Base-by-base conservation (phyloP, 2,329 filamentous ascomycete genomes). In the Monilinia laxa region DNA sequence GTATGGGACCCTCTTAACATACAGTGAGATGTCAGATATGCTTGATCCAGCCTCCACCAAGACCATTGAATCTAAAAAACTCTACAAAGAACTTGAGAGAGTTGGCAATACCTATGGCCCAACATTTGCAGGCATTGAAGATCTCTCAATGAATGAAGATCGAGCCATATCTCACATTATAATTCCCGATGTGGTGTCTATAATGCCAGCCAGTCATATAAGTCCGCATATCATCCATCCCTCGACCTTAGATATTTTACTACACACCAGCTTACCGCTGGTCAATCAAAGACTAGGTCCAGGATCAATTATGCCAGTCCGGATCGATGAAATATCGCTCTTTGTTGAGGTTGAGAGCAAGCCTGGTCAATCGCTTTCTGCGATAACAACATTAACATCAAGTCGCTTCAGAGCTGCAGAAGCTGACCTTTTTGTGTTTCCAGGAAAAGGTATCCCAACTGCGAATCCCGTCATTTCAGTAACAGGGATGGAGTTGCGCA, bases 191-290 rank as follows among this genome's bases (percentile, higher is more conserved):
- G 38, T 42, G 38, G 20, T 68, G 7, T 66, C 69, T 23, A 64
- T 69, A 4, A 79, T 78, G 77, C 76, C 77, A 25, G 73, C 75
- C 47, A 69, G 70, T 2, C 76, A 72, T 67, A 67, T 75, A 40
- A 65, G 69, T 67, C 77, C 80, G 4, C 83, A 86, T 69, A 65
- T 85, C 4, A 80, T 87, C 23, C 85, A 87, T 68, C 85, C 85
- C 0, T 80, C 82, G 4, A 86, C 84, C 0, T 76, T 87, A 16
- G 85, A 87, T 28, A 42, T 23, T 35, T 12, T 47, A 6, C 18
- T 62, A 12, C 58, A 62, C n/a, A 31, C 28, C 28, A 31, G 28
- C 28, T 31, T 31, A 31, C 28, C 28, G 28, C 28, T 31, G 28
- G 28, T 31, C 28, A 31, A 31, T 31, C 28, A 31, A 6, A 6